These are phyloP conservation scores for Pleurotus ostreatus DNA, from an alignment of 768 basidiomycete species.

Conservation along the genomic window DNA sequence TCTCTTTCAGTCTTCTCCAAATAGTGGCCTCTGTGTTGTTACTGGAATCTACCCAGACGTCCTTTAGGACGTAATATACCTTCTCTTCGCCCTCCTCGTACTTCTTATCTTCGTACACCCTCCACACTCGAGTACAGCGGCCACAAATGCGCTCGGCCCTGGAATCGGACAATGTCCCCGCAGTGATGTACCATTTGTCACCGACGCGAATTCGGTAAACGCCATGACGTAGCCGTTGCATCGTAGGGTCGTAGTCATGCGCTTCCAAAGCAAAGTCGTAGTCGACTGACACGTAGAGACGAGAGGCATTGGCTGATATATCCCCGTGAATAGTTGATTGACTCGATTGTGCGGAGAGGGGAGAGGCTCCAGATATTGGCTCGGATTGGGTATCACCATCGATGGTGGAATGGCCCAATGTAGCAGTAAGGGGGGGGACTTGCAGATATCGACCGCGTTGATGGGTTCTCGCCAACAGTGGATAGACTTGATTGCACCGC, in stretches of 20 bases:
- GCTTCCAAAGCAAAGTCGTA: not conserved
- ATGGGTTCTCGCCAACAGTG: too few relatives aligned
- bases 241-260: slow-evolving; percentile 14
- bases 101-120: not conserved
- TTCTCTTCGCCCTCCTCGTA: not conserved
- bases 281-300: not conserved
- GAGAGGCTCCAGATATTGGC: too few relatives aligned
- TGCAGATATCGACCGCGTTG: too few relatives aligned
- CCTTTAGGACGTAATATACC: not conserved
- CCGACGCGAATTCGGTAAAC: slow-evolving; percentile 8
- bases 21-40: not conserved
- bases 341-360: too few relatives aligned
- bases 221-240: not conserved
- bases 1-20: not conserved
- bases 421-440: too few relatives aligned
- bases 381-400: too few relatives aligned
- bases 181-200: slow-evolving; percentile 2
- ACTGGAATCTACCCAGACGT: not conserved
- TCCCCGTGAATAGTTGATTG: too few relatives aligned
- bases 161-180: slow-evolving; percentile 1
- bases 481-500: too few relatives aligned
- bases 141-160: not conserved
- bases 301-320: too few relatives aligned
- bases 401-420: too few relatives aligned
- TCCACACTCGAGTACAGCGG: slow-evolving; percentile 11